Base-by-base conservation (phyloP, 2,329 filamentous ascomycete genomes). In the Aureobasidium lini region DNA sequence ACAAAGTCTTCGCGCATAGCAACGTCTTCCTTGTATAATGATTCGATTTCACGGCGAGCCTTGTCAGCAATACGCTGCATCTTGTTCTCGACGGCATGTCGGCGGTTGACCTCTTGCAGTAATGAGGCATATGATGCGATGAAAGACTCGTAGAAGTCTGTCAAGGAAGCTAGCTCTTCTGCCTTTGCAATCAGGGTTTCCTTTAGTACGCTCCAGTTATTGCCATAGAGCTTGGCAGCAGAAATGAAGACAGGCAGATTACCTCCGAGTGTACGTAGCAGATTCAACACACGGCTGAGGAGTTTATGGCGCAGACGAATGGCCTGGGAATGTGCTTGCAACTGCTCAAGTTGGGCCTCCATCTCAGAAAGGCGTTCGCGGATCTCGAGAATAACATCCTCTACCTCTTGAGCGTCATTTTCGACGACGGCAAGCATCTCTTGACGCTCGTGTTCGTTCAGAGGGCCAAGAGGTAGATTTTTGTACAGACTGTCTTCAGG, bases 111-210 rank as follows among this genome's bases (percentile, higher is more conserved):
- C 71, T 99, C 94, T 1, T 95, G 80, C 28, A 96, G 81, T 11
- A 99, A 77, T 18, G 87, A 85, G 65, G 90, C 88, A 69, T 99
- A 97, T 0, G 91, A 90, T 56, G 84, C 82, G 18, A 89, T 80
- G 67, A 97, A 99, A 16, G 87, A 86, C 62, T 93, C 88, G 72
- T 96, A 97, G 66, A 96, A 90, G n/a, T 83, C 78, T 10, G 85
- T 81, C 66, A 96, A 82, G 23, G 84, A 83, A 54, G 87, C 84
- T 72, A 97, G 87, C 67, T 95, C 90, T 9, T 81, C 77, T 42
- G 96, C 82, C 65, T 85, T 88, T 15, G 75, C 78, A 37, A 81
- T 78, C 28, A 97, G 88, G 16, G 79, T 80, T 4, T 83, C 81
- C 64, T 86, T 85, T 64, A 95, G 90, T 61, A 87, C 84, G 31